Percentiles rank a stretch among this genome's conserved stretches.
phyloP scores from a whole-genome alignment of 306 rosid species.

The Prunus armeniaca region DNA sequence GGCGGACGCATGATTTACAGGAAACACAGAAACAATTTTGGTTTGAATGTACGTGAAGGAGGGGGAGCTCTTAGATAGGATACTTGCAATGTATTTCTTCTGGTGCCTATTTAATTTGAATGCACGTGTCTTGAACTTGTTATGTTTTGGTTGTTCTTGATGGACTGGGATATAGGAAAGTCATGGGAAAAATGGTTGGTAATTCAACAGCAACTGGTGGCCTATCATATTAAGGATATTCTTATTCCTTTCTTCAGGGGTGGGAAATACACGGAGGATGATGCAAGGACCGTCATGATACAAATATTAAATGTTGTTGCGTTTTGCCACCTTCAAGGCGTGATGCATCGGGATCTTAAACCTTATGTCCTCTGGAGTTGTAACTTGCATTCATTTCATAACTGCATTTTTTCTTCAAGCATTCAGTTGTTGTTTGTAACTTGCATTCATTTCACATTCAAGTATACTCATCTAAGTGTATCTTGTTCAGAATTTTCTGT shows the following conservation, averaged over 20 bases:
- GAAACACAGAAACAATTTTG: background rate
- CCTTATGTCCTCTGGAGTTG: constrained; percentile 24
- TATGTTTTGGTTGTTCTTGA: constrained; percentile 10
- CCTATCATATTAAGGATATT: constrained; percentile 11
- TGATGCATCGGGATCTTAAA: constrained; percentile 94
- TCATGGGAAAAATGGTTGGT: constrained; percentile 4
- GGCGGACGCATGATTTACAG: background rate
- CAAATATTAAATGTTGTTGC: constrained; percentile 81
- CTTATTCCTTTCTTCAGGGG: constrained; percentile 56
- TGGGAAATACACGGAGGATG: constrained; percentile 87
- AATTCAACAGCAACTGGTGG: background rate
- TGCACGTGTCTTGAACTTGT: constrained; percentile 10
- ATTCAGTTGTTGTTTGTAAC: too few species aligned
- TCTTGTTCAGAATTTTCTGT: constrained; percentile 77
- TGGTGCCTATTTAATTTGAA: constrained; percentile 5
- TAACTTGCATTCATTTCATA: too few species aligned
- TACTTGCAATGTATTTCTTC: constrained; percentile 66
- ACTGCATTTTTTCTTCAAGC: too few species aligned
- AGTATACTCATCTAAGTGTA: constrained; percentile 26
- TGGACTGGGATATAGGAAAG: constrained; percentile 9
- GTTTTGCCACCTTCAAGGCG: constrained; percentile 93
- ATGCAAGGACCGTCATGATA: constrained; percentile 72
- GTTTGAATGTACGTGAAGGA: constrained; percentile 56
- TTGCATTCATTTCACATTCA: background rate
- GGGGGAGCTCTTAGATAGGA: constrained; percentile 97